Base-by-base conservation (phyloP, 2,329 filamentous ascomycete genomes). In the Xylaria sp. region DNA sequence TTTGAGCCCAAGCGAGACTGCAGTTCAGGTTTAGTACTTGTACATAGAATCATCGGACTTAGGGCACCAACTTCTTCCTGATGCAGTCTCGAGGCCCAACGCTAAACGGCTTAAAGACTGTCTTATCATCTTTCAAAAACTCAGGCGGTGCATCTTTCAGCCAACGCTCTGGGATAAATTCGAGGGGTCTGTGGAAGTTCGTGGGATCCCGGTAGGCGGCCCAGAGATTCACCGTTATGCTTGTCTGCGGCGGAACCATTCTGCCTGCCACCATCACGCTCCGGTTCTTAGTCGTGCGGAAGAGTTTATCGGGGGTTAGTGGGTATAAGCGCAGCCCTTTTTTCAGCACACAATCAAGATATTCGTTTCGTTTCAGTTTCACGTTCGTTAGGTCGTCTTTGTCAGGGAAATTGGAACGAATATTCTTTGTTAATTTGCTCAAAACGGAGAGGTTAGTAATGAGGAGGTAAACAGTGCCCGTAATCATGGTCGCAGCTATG, bases 401-500 rank as follows among this genome's bases (percentile, higher is more conserved):
- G 6, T 46, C 36, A 4, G 49, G 38, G 53, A 79, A 79, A 4
- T 65, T 66, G 6, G 54, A 36, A 9, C 75, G 73, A 33, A 80
- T 70, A 51, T 73, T 73, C 1, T 58, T 33, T 17, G 73, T 70
- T 4, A 78, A 63, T 33, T 68, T 70, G 1, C 58, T 28, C 0
- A 77, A 63, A 5, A 71, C 72, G 4, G 62, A 11, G 1, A 75
- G 76, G 64, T 78, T 74, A 17, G 66, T 68, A 36, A 66, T 59
- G 6, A 80, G 73, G 51, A 78, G 77, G 59, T 74, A 80, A 17
- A 78, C 60, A 3, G 72, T 69, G 2, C 74, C 76, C 4, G 77
- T 53, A 15, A 72, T 2, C 81, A 81, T 81, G 6, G 81, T 84
- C 3, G 81, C 82, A 26, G 82, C 57, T 66, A 17, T 23, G 36